Percentiles rank a stretch among this genome's conserved stretches.
Conservation (phyloP, 1,139 yeast species). For the Yamadazyma triangularis region DNA sequence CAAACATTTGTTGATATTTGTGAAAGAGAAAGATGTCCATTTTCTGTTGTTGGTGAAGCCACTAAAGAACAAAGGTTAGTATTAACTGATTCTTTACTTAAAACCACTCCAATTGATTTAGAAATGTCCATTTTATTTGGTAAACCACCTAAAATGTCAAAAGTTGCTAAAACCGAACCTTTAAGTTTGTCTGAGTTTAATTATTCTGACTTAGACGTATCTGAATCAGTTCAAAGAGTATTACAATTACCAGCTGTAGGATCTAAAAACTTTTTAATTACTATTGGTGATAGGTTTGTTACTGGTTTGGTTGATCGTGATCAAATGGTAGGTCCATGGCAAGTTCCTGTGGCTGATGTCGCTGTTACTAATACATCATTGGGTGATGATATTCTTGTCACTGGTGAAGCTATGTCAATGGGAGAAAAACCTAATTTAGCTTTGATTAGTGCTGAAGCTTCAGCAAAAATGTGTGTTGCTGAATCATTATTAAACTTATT, state of each 20-base stretch:
- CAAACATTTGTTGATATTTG: constrained; percentile 73
- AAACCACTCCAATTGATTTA: constrained; percentile 85
- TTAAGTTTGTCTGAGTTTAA: constrained; percentile 49
- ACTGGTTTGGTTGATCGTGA: constrained; percentile 97
- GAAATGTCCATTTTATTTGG: constrained; percentile 98
- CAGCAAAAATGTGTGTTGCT: constrained; percentile 97
- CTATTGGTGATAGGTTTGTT: constrained; percentile 95
- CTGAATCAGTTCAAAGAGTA: constrained; percentile 79
- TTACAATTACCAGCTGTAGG: constrained; percentile 92
- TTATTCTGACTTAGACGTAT: constrained; percentile 27
- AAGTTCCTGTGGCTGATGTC: constrained; percentile 98
- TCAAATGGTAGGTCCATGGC: constrained; percentile 99
- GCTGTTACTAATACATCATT: constrained; percentile 93
- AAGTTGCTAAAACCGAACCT: constrained; percentile 65
- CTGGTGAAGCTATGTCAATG: constrained; percentile 97
- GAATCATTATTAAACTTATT: constrained; percentile 85
- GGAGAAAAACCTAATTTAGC: constrained; percentile 96
- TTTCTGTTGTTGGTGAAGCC: constrained; percentile 93
- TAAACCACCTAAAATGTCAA: constrained; percentile 92
- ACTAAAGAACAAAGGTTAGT: constrained; percentile 80
- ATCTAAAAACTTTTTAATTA: constrained; percentile 88
- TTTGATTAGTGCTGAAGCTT: constrained; percentile 84
- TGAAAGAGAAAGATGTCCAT: constrained; percentile 94
- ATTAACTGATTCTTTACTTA: constrained; percentile 72
- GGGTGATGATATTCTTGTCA: constrained; percentile 61